Base-by-base conservation (phyloP, 352 stramenopile species). In the Pythium diclinum region DNA sequence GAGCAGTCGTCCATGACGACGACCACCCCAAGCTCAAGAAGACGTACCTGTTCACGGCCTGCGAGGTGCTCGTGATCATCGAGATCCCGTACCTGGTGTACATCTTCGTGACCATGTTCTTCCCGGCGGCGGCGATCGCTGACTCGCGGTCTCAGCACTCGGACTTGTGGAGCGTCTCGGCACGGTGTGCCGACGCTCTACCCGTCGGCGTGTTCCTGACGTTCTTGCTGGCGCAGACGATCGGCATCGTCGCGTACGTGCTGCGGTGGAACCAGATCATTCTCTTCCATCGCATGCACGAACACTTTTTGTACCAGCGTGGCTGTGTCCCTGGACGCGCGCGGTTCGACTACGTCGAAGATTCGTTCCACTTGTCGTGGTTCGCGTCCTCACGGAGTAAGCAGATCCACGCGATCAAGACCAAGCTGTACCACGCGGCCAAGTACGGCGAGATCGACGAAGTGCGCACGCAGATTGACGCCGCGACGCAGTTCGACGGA, bases 191-290 rank as follows among this genome's bases (percentile, higher is more conserved):
- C 48, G 10, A 69, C 1, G 58, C 67, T 3, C 49, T 81, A 0
- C 51, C 76, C 8, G 0, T 33, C 0, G 63, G 60, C 0, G 63
- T 75, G 1, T 74, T 85, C n/a, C 10, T 78, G 21, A 61, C 81
- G 56, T 74, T 87, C 11, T 17, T 90, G 14, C 17, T 90, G 0
- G 73, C 85, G 9, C 62, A 88, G 44, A 38, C 75, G 21, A 58
- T 92, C n/a, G 79, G 78, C 3, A 58, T 89, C 11, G 53, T 81
- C 21, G 74, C 78, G 3, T 94, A 90, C 56, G 54, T 78, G 17
- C 69, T 91, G 19, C 77, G 85, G 1, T 94, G 83, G 83, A 77
- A 86, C 34, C 85, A 94, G 60, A 90, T 94, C 59, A 69, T 87
- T 21, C 69, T 94, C 28, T 94, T 94, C 60, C 84, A 94, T 42